Evolutionary conservation across 2,329 filamentous ascomycete genomes (phyloP), one percentile per base, ranked within the genome.

Genomic region (Albifimbria verrucaria): DNA sequence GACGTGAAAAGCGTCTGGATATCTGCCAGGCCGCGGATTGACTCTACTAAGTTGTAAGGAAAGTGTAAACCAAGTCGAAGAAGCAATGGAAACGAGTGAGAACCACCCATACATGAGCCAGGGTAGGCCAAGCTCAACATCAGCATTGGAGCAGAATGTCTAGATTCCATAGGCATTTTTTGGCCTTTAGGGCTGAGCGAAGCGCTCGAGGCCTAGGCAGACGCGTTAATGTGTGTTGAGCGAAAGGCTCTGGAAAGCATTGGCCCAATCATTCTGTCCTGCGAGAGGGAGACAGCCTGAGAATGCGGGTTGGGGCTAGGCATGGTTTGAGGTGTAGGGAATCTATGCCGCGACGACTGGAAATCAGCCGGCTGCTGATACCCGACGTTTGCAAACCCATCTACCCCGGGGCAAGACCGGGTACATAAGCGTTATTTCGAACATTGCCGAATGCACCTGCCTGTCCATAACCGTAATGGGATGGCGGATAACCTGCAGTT

Each of bases 231-330:
- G 79, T 58, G 82, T 81, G 64, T 88, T 88, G 57, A 92, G 78
- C 2, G 88, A 92, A 18, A 92, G 73, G 10, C 87, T 82, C 66
- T 91, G 87, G 66, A 90, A 90, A 6, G 78, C 71, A 50, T 75
- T 73, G 23, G 79, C 72, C 86, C 87, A 89, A 48, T 88, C 85
- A 47, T 77, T 74, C 62, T 78, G 77, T 25, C 69, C 67, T 49
- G 68, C 65, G 53, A 80, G 70, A 59, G 72, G 63, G 70, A 72
- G 56, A 72, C 56, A n/a, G 66, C 67, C 52, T 77, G 75, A 9
- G 66, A 60, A 49, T 71, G 69, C 22, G 68, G 64, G 9, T 60
- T 53, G 10, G 65, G 68, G 51, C 66, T 72, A 5, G 74, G 63
- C 22, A 72, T 61, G 5, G 60, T 62, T 54, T 71, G 68, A 2